These are phyloP conservation scores for Colletotrichum chlorophyti DNA, from an alignment of 2,329 filamentous ascomycete genomes.

Conservation along the genomic window DNA sequence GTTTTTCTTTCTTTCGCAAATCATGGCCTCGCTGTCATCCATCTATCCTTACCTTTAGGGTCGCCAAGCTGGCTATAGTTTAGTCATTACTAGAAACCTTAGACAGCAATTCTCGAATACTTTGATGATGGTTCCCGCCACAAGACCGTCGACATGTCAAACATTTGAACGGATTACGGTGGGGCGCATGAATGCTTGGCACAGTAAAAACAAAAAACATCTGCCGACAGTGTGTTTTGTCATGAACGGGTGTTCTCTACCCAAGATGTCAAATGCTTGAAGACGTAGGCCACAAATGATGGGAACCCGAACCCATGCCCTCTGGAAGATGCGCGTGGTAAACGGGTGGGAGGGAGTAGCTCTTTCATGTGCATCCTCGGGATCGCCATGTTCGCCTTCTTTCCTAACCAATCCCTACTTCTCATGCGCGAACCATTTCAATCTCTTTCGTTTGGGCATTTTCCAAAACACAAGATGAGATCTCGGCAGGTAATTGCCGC, in stretches of 20 bases:
- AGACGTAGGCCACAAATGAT: neutral
- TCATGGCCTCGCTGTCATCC: neutral
- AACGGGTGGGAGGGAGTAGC: neutral
- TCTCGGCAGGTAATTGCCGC: conserved; percentile 1
- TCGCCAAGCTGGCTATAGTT: neutral
- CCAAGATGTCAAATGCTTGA: conserved; percentile 14
- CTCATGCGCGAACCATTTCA: neutral
- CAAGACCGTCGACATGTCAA: neutral
- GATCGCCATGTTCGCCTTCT: neutral
- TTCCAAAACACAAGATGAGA: conserved; percentile 18
- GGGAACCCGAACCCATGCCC: conserved; percentile 3
- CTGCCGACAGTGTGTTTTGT: neutral
- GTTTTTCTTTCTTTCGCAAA: neutral
- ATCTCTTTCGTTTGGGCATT: neutral
- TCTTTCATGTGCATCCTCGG: conserved; percentile 9
- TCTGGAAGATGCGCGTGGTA: neutral
- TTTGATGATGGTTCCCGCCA: conserved; percentile 5
- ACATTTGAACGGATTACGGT: neutral
- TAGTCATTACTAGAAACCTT: neutral
- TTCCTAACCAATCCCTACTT: neutral
- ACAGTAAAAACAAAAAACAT: neutral
- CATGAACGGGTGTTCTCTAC: neutral
- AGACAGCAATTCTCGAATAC: neutral
- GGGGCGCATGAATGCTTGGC: conserved; percentile 22
- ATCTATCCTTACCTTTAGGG: neutral